Conservation (phyloP, 2,329 filamentous ascomycete species). For the Colletotrichum sp. region DNA sequence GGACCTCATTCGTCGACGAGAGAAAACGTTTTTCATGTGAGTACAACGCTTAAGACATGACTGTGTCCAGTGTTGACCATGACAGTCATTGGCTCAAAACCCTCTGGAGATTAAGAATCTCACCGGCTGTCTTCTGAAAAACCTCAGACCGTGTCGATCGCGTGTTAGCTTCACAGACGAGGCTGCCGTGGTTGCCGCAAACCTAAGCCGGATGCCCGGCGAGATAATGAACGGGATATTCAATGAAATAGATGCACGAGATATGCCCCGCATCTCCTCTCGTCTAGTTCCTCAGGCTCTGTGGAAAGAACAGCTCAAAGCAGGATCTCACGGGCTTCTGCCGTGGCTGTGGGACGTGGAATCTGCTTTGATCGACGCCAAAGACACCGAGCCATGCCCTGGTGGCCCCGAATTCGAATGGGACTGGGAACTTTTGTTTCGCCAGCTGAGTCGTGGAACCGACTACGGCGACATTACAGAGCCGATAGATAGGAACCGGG, state of each 20-base stretch:
- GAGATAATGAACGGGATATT: neutral
- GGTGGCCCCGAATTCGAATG: neutral
- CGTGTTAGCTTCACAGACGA: neutral
- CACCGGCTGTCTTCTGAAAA: neutral
- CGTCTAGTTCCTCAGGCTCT: neutral
- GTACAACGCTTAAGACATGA: neutral
- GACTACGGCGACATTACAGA: neutral
- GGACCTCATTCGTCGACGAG: neutral
- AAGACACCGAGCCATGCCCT: neutral
- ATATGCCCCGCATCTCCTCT: neutral
- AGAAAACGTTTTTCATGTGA: neutral
- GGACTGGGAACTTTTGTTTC: neutral
- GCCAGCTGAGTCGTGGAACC: neutral
- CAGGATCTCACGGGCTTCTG: neutral
- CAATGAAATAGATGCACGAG: neutral
- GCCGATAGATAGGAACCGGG: neutral
- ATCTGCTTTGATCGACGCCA: neutral
- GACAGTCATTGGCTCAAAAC: neutral
- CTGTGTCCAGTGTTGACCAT: fast-evolving
- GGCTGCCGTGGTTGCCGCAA: neutral
- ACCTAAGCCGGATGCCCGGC: neutral
- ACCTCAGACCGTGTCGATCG: neutral
- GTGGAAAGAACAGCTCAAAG: neutral
- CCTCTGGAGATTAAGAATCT: neutral
- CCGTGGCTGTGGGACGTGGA: neutral